Conservation (phyloP, 495 filamentous ascomycete genomes). For the Aspergillus baeticus region DNA sequence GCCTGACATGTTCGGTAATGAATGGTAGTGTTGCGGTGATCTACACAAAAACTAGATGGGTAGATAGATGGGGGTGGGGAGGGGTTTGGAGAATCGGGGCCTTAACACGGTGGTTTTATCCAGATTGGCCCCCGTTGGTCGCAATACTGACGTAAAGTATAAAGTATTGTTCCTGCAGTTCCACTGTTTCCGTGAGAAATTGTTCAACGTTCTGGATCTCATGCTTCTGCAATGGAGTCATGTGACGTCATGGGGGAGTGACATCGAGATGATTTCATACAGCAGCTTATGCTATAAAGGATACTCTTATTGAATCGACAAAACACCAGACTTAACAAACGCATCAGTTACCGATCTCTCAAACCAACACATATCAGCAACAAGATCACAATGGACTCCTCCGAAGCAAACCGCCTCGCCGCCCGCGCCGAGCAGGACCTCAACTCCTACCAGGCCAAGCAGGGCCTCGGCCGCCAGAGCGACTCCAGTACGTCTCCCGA, state of each 20-base stretch:
- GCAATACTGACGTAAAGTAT: slow-evolving; percentile 1
- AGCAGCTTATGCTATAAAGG: not conserved
- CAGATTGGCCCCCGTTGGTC: not conserved
- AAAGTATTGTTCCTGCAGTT: not conserved
- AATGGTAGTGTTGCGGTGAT: too few species aligned
- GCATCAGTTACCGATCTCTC: not conserved
- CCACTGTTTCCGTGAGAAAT: not conserved
- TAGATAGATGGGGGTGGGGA: slow-evolving; percentile 10
- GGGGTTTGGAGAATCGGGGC: not conserved
- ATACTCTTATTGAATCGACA: too few species aligned
- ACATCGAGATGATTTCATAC: slow-evolving; percentile 5
- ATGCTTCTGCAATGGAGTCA: not conserved
- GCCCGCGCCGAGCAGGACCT: slow-evolving; percentile 52
- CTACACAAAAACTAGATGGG: too few species aligned
- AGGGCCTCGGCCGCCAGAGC: slow-evolving; percentile 39
- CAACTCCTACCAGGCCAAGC: slow-evolving; percentile 52
- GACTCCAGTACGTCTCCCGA: slow-evolving; percentile 46
- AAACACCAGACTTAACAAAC: not conserved
- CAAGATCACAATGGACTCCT: slow-evolving; percentile 30
- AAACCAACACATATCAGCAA: not conserved
- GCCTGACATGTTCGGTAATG: slow-evolving; percentile 1
- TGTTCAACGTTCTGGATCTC: not conserved
- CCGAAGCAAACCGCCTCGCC: slow-evolving; percentile 38
- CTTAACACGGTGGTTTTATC: not conserved
- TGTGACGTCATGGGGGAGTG: slow-evolving; percentile 3